Evolutionary conservation across 106 monocot species (phyloP).

Genomic region (Dioscorea alata): DNA sequence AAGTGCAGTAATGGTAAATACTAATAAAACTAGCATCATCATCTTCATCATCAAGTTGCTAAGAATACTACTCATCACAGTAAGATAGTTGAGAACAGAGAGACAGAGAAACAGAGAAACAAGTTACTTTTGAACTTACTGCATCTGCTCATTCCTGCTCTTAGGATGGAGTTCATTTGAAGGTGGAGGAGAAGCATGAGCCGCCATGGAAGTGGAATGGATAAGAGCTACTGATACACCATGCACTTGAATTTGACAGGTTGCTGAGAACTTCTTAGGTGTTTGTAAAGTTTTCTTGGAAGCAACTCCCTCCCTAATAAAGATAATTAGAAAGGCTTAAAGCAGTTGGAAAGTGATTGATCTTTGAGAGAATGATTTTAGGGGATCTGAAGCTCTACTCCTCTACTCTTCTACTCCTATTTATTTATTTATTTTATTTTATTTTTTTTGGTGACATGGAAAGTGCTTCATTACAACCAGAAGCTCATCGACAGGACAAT

Average conservation of each 20-base stretch:
- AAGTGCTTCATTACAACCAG: too few species aligned
- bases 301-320: slow-evolving; percentile 1
- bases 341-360: slow-evolving; percentile 27
- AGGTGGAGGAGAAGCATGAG: too few species aligned
- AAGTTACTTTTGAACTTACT: neutral
- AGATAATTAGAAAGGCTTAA: slow-evolving; percentile 7
- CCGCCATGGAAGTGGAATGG: too few species aligned
- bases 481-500: neutral
- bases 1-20: slow-evolving; percentile 13
- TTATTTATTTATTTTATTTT: too few species aligned
- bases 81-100: neutral
- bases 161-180: neutral
- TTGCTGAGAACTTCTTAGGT: neutral
- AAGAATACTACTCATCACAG: slow-evolving; percentile 20
- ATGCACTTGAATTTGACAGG: neutral
- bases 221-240: too few species aligned
- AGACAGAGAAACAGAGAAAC: neutral
- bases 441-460: too few species aligned
- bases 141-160: neutral
- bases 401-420: too few species aligned
- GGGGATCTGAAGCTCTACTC: neutral
- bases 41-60: neutral
- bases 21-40: slow-evolving; percentile 10
- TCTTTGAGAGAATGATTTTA: slow-evolving; percentile 14
- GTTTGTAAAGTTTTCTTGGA: neutral